Evolutionary conservation across 1,284 basidiomycete species (phyloP).

Genomic region (Microbotryomycetes sp.): DNA sequence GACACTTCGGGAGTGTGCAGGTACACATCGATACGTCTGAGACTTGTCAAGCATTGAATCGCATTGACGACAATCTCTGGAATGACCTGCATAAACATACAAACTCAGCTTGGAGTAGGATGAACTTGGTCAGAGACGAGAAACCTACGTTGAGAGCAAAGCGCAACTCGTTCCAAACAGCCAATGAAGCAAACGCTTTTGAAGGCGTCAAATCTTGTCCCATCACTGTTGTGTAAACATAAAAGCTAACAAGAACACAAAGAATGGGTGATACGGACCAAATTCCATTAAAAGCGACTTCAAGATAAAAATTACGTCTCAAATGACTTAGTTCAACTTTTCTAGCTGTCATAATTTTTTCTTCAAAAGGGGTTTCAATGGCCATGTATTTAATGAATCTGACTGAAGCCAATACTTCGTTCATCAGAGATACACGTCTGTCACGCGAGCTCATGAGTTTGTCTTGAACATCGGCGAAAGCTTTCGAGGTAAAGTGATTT

Average conservation of each 20-base stretch:
- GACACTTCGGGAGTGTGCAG: constrained; percentile 30
- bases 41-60: constrained; percentile 66
- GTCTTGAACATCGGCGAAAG: constrained; percentile 76
- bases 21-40: constrained; percentile 70
- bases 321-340: constrained; percentile 26
- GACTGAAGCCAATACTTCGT: constrained; percentile 82
- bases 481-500: constrained; percentile 78
- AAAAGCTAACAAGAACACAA: constrained; percentile 43
- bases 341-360: constrained; percentile 54
- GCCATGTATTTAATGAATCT: constrained; percentile 71
- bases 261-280: constrained; percentile 52
- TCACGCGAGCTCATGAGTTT: constrained; percentile 60
- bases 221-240: constrained; percentile 47
- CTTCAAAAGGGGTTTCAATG: constrained; percentile 74
- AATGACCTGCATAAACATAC: constrained; percentile 8
- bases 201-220: constrained; percentile 67
- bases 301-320: constrained; percentile 75
- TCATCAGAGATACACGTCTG: constrained; percentile 83
- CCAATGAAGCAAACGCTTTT: constrained; percentile 68
- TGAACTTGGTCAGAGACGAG: no score
- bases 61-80: constrained; percentile 21
- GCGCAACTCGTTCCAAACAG: constrained; percentile 83
- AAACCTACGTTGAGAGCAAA: constrained; percentile 50
- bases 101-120: constrained; percentile 1
- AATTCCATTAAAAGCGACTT: constrained; percentile 71